Evolutionary conservation across 495 filamentous ascomycete species (phyloP), one percentile per base, ranked within the genome.

Genomic region (Beverwykella pulmonaria): DNA sequence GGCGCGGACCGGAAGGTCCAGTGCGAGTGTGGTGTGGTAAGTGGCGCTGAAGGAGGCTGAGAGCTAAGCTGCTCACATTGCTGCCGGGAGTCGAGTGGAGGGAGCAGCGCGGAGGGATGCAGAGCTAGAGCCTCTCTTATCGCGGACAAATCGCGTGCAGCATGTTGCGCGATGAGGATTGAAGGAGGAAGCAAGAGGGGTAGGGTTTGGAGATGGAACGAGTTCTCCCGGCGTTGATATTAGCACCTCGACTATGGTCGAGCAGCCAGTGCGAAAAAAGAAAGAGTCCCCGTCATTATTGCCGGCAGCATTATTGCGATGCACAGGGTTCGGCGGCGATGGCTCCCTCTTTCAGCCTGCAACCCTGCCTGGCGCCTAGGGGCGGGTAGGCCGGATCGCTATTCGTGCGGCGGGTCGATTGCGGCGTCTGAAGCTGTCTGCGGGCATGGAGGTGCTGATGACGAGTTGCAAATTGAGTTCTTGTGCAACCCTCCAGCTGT

Each of bases 1-100:
- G 19, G 36, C 44, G 53, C 22, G 60, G 50, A 19, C 17, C 27
- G 9, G 2, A 27, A 25, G 22, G 10, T 17, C 14, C 32, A 54
- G 34, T 17, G 7, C 5, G 20, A 22, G 1, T 39, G 20, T 32
- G 14, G 29, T 27, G 17, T 34, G 17, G 59, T 62, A 25, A 29
- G 59, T 62, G 59, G 47, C 48, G 47, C 44, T 12, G 59, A 36
- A n/a, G 19, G 48, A 41, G 29, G 48, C 47, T 50, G 29, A 59
- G 41, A 57, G 32, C 54, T 57, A 57, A 27, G 48, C 41, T 20
- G 26, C 44, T 61, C 34, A 53, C 59, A 62, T 62, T 9, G 36
- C 39, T 46, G 44, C 27, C 29, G 46, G n/a, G 32, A 54, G 10
- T 54, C 20, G 23, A 49, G 10, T 4, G 20, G 55, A 44, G 14